phyloP scores from a whole-genome alignment of 1,284 basidiomycete genomes.

The Sutorius eximius region DNA sequence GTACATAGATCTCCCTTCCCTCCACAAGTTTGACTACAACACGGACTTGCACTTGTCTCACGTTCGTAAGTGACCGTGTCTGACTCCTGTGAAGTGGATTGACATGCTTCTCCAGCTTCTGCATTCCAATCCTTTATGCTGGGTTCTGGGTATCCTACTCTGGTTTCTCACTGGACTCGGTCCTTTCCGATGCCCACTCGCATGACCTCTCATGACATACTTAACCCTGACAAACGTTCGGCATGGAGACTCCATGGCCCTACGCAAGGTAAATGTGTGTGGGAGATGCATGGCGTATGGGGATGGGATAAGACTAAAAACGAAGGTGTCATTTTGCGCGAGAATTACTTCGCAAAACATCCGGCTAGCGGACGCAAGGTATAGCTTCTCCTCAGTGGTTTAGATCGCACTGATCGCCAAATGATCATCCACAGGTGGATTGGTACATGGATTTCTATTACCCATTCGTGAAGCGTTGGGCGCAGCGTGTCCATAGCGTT shows the following conservation, averaged over 20 bases:
- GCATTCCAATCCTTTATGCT: slow-evolving; percentile 85
- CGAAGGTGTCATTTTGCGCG: slow-evolving; percentile 75
- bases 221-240: slow-evolving; percentile 58
- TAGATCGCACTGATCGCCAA: neutral
- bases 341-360: slow-evolving; percentile 83
- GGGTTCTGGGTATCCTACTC: slow-evolving; percentile 75
- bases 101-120: slow-evolving; percentile 50
- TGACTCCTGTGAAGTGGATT: neutral
- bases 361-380: slow-evolving; percentile 62
- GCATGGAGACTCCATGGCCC: slow-evolving; percentile 75
- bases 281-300: slow-evolving; percentile 95
- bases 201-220: slow-evolving; percentile 51
- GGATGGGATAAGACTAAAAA: slow-evolving; percentile 75
- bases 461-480: slow-evolving; percentile 78
- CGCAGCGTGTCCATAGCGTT: slow-evolving; percentile 56
- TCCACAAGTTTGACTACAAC: slow-evolving; percentile 89
- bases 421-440: slow-evolving; percentile 50
- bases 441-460: slow-evolving; percentile 88
- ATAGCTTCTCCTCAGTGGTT: neutral
- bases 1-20: slow-evolving; percentile 80
- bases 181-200: slow-evolving; percentile 85
- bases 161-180: slow-evolving; percentile 72
- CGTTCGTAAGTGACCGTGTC: slow-evolving; percentile 58
- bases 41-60: slow-evolving; percentile 90
- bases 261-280: slow-evolving; percentile 72